A percentile compares a stretch with the other conserved stretches of the same genome.
Conservation (phyloP, 208 protist genomes). For the Leishmania gerbilli region DNA sequence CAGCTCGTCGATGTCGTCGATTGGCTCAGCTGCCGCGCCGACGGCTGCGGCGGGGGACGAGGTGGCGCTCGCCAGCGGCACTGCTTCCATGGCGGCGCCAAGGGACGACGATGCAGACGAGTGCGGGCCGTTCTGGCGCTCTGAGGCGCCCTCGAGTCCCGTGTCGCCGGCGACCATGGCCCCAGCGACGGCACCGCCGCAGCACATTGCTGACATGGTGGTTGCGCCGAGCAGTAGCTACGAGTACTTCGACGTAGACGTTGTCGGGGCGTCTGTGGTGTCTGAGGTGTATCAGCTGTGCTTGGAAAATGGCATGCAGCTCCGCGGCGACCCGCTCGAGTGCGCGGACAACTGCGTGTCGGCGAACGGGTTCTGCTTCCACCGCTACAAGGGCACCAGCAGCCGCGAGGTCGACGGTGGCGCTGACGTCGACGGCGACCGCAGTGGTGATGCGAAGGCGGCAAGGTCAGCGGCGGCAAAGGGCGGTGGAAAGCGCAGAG, state of each 20-base stretch:
- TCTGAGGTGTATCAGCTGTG: conserved; percentile 77
- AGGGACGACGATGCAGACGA: conserved; percentile 5
- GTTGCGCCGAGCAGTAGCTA: conserved; percentile 29
- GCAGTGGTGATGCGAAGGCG: not conserved
- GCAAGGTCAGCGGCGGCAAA: not conserved
- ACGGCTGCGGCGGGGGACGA: not conserved
- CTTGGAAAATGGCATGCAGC: conserved; percentile 37
- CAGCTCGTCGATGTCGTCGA: conserved; percentile 10
- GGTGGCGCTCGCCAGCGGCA: not conserved
- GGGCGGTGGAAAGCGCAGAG: not conserved
- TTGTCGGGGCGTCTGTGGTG: conserved; percentile 51
- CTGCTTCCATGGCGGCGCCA: not conserved
- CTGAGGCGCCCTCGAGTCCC: not conserved
- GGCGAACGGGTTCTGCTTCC: conserved; percentile 62
- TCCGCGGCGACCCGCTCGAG: conserved; percentile 17
- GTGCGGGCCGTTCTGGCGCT: not conserved
- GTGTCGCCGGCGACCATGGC: not conserved
- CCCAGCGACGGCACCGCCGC: not conserved
- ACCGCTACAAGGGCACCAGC: conserved; percentile 1
- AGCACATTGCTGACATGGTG: conserved; percentile 12
- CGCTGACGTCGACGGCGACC: not conserved
- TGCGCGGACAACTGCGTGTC: conserved; percentile 29
- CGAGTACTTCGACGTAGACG: conserved; percentile 80
- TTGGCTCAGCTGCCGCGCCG: conserved; percentile 2
- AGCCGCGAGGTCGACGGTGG: not conserved